Evolutionary conservation across 129 eudicot genomes (phyloP).

Genomic region (Arctium minus): DNA sequence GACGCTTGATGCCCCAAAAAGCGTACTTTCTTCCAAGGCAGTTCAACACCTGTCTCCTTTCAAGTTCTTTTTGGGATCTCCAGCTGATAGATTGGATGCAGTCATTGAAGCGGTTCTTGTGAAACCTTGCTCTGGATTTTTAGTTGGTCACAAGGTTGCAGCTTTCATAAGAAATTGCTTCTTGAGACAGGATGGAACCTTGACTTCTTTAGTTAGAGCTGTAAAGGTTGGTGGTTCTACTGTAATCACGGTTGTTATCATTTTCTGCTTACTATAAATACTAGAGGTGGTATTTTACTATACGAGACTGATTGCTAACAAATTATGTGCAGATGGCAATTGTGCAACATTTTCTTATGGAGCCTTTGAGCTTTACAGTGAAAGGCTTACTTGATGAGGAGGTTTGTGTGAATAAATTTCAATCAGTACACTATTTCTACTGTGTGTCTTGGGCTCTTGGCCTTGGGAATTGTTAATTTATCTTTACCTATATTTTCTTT

Average conservation of each 20-base stretch:
- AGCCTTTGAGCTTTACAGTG: slow-evolving; percentile 67
- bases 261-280: slow-evolving; percentile 4
- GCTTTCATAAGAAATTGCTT: slow-evolving; percentile 74
- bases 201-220: slow-evolving; percentile 69
- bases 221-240: slow-evolving; percentile 53
- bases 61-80: slow-evolving; percentile 68
- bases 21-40: slow-evolving; percentile 52
- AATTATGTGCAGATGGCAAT: slow-evolving; percentile 58
- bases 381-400: slow-evolving; percentile 39
- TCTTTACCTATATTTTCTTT: neutral
- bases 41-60: slow-evolving; percentile 44
- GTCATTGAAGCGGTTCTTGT: slow-evolving; percentile 65
- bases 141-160: slow-evolving; percentile 69
- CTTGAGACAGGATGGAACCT: slow-evolving; percentile 86
- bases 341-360: slow-evolving; percentile 57
- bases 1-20: slow-evolving; percentile 59
- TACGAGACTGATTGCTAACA: neutral
- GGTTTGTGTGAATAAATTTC: slow-evolving; percentile 3
- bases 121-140: slow-evolving; percentile 57
- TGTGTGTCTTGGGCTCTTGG: neutral
- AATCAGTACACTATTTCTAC: neutral
- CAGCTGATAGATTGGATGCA: slow-evolving; percentile 81
- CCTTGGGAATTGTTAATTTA: neutral
- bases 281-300: slow-evolving; percentile 5
- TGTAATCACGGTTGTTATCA: neutral